Base-by-base conservation (phyloP, 1,284 basidiomycete species). In the Ceratobasidium papillatum region DNA sequence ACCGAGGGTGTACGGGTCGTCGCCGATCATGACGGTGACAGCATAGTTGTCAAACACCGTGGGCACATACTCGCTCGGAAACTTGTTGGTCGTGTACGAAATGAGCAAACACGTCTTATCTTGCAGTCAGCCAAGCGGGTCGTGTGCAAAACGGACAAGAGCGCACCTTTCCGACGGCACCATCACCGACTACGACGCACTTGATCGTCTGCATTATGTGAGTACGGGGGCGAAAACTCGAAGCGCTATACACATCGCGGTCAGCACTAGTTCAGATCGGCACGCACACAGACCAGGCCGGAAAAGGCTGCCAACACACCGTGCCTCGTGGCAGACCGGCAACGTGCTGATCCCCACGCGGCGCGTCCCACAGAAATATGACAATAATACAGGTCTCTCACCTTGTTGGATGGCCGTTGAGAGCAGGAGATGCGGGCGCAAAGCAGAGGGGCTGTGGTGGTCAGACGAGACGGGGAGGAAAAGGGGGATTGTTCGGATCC, bases 21-120 rank as follows among this genome's bases (percentile, higher is more conserved):
- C 98, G 75, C 97, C 98, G 84, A 99, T 99, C 97, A 99, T 99
- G 78, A 99, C 98, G 11, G 97, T 99, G 77, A 99, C 98, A 68
- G 97, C 96, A 85, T 99, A 97, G 85, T 97, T 97, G 84, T 97
- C 95, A 82, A 97, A 97, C 71, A 97, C 96, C 79, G 96, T 99
- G 65, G 97, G 98, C 69, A 99, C 97, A 86, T 99, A 99, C 89
- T 99, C 98, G 84, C 93, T 95, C 59, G 94, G 95, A 84, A 97
- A 96, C 84, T 96, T 95, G 91, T 99, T 99, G 82, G 98, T 99
- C 62, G 97, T 99, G 87, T 99, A 99, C 76, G 97, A 99, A 84
- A 99, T 99, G 85, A 99, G 88, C 79, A 99, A 88, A 88, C 97
- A 99, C 65, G 97, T 99, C 95, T 98, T 84, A 72, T 49, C 76